Conservation (phyloP, 192 early-diverging fungal genomes). For the Mycoemilia scoparia region DNA sequence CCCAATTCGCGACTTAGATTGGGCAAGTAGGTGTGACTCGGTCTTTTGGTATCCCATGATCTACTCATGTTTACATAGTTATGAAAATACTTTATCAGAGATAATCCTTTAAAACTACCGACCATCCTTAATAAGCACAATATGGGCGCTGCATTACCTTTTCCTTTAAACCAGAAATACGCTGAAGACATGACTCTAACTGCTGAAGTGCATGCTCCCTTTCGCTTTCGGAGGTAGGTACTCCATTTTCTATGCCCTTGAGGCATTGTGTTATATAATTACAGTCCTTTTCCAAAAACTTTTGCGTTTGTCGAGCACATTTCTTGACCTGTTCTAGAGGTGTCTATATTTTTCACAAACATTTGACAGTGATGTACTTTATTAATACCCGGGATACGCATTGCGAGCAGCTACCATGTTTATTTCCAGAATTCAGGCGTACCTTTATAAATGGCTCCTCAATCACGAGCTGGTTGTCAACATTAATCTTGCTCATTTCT, state of each 20-base stretch:
- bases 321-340: conserved; percentile 73
- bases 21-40: conserved; percentile 45
- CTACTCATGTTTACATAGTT: conserved; percentile 54
- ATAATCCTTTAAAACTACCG: neutral
- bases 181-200: conserved; percentile 8
- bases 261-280: conserved; percentile 21
- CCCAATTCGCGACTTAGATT: conserved; percentile 51
- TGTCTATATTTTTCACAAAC: conserved; percentile 31
- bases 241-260: conserved; percentile 26
- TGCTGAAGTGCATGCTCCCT: conserved; percentile 6
- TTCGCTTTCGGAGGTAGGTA: conserved; percentile 14
- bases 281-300: conserved; percentile 72
- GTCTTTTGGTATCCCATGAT: conserved; percentile 63
- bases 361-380: no score
- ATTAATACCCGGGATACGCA: no score
- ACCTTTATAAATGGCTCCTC: conserved; percentile 94
- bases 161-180: conserved; percentile 2
- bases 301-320: conserved; percentile 48
- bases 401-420: neutral
- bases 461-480: conserved; percentile 66
- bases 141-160: neutral
- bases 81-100: conserved; percentile 13
- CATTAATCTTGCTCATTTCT: conserved; percentile 48
- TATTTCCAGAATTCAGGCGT: conserved; percentile 3
- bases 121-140: neutral